A percentile compares a stretch with the other conserved stretches of the same genome.
phyloP scores from a whole-genome alignment of 139 green algal species.

The Chlorella sp. region DNA sequence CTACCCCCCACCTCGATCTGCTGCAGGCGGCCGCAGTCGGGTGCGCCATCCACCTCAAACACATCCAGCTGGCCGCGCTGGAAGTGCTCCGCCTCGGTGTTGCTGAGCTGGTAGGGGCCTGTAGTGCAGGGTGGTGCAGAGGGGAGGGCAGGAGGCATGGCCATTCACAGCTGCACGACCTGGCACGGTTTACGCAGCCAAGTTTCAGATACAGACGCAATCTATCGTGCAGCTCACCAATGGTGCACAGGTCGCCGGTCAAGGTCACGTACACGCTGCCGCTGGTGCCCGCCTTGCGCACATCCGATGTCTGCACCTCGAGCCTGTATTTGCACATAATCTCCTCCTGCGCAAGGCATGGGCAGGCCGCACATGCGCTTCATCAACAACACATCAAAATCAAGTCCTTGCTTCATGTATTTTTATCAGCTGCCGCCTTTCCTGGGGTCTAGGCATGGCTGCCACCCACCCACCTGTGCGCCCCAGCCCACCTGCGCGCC shows the following conservation, averaged over 20 bases:
- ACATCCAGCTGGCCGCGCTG: conserved; percentile 63
- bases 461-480: not conserved
- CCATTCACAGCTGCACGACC: not conserved
- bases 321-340: conserved; percentile 6
- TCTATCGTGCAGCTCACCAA: not conserved
- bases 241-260: not conserved
- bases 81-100: conserved; percentile 48
- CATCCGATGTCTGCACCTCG: conserved; percentile 31
- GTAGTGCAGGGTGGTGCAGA: not conserved
- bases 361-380: no score
- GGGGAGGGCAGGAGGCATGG: no score
- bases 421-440: not conserved
- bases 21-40: conserved; percentile 58
- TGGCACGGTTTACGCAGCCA: no score
- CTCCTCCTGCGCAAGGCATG: not conserved
- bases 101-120: conserved; percentile 48
- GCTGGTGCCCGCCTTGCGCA: conserved; percentile 8
- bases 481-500: not conserved
- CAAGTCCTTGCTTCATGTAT: no score
- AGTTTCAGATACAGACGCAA: no score
- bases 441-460: not conserved
- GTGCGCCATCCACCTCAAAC: conserved; percentile 50
- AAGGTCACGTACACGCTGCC: conserved; percentile 26
- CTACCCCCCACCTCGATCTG: conserved; percentile 24
- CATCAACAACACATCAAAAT: no score